Evolutionary conservation across 495 filamentous ascomycete genomes (phyloP).

Genomic region (Geoglossum glabrum): DNA sequence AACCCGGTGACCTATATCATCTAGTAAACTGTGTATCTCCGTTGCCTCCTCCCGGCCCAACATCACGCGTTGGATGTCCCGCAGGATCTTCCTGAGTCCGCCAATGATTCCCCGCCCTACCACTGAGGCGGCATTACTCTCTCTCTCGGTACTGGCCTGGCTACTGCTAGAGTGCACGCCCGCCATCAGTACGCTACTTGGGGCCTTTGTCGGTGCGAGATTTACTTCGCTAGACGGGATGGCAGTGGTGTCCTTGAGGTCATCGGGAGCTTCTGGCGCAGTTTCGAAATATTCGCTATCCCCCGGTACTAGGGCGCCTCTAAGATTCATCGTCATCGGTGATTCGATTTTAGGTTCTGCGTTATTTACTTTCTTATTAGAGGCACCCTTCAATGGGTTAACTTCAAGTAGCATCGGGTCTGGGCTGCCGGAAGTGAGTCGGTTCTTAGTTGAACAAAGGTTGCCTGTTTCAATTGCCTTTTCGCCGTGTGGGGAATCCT

Average conservation of each 20-base stretch:
- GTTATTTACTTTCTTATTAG: too few species aligned
- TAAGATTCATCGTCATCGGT: background rate
- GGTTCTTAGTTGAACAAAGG: background rate
- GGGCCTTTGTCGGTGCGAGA: background rate
- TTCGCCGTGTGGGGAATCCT: background rate
- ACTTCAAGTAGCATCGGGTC: background rate
- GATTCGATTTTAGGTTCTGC: too few species aligned
- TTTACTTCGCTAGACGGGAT: background rate
- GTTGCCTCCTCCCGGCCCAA: background rate
- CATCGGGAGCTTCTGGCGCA: background rate
- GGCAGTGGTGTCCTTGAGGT: background rate
- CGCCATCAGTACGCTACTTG: background rate
- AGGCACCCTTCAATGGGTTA: too few species aligned
- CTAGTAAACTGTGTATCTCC: background rate
- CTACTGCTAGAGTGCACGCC: background rate
- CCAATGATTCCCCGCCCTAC: background rate
- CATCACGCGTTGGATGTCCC: background rate
- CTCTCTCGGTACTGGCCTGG: background rate
- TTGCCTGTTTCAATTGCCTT: background rate
- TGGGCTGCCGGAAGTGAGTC: background rate
- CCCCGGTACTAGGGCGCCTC: background rate
- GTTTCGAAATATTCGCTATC: background rate
- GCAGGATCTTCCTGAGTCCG: constrained; percentile 1
- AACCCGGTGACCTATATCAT: background rate
- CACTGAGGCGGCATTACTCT: background rate